Conservation (phyloP, 2,329 filamentous ascomycete genomes). For the Plectosphaerella plurivora region DNA sequence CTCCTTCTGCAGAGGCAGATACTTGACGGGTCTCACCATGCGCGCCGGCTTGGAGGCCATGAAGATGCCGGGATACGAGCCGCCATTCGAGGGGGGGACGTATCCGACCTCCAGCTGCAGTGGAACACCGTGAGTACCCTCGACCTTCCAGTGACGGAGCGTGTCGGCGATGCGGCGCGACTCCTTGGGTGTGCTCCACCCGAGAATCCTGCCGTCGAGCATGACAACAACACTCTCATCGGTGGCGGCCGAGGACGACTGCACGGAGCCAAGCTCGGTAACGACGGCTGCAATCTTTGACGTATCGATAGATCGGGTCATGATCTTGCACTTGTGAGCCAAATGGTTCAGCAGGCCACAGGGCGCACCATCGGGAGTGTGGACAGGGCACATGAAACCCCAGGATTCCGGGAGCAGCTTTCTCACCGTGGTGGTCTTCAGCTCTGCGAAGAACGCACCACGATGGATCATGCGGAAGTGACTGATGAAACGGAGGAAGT, state of each 20-base stretch:
- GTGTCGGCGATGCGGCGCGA: slow-evolving; percentile 79
- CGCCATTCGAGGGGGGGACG: slow-evolving; percentile 79
- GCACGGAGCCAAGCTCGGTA: slow-evolving; percentile 73
- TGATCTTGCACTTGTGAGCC: slow-evolving; percentile 88
- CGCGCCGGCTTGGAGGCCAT: slow-evolving; percentile 81
- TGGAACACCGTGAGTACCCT: slow-evolving; percentile 76
- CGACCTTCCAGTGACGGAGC: slow-evolving; percentile 91
- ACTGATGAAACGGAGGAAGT: slow-evolving; percentile 96
- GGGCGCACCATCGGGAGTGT: slow-evolving; percentile 93
- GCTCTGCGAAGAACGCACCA: slow-evolving; percentile 96
- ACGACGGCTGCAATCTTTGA: slow-evolving; percentile 71
- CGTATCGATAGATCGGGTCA: slow-evolving; percentile 70
- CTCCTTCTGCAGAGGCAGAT: slow-evolving; percentile 77
- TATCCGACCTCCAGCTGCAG: slow-evolving; percentile 86
- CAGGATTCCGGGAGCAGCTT: slow-evolving; percentile 95
- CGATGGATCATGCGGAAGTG: slow-evolving; percentile 99
- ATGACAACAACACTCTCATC: slow-evolving; percentile 85
- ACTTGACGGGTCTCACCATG: slow-evolving; percentile 90
- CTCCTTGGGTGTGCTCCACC: slow-evolving; percentile 84
- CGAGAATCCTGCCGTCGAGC: slow-evolving; percentile 83
- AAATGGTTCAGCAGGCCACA: slow-evolving; percentile 94
- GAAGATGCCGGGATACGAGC: slow-evolving; percentile 95
- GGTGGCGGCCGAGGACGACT: slow-evolving; percentile 70
- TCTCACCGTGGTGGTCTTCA: slow-evolving; percentile 95
- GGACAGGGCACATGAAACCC: slow-evolving; percentile 96